Evolutionary conservation across 2,329 filamentous ascomycete species (phyloP).

Genomic region (Clonostachys byssicola): DNA sequence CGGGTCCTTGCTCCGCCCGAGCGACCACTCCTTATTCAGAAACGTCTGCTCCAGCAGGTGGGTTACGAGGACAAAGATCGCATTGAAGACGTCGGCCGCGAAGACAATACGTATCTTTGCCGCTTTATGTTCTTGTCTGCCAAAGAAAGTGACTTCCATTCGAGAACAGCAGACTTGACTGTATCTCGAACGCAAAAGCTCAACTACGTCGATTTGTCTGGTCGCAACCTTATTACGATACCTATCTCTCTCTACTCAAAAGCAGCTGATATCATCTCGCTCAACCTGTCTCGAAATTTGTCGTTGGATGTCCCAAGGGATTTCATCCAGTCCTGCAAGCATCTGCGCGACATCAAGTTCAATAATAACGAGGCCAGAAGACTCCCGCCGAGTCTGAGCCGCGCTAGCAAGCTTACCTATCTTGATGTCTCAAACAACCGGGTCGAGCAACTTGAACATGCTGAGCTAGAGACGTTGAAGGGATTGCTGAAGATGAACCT

Average conservation of each 20-base stretch:
- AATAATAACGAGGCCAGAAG: constrained; percentile 89
- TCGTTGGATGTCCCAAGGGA: constrained; percentile 91
- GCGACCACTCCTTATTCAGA: constrained; percentile 86
- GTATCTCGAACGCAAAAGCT: constrained; percentile 84
- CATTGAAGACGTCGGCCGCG: constrained; percentile 88
- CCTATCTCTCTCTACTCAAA: constrained; percentile 92
- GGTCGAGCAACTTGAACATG: constrained; percentile 80
- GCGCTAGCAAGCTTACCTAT: constrained; percentile 78
- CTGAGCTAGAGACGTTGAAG: constrained; percentile 70
- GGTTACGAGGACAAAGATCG: constrained; percentile 84
- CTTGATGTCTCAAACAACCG: constrained; percentile 95
- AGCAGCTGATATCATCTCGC: constrained; percentile 85
- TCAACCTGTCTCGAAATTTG: constrained; percentile 90
- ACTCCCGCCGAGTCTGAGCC: constrained; percentile 77
- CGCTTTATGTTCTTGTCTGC: constrained; percentile 92
- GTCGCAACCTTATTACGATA: constrained; percentile 88
- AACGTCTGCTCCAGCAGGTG: constrained; percentile 82
- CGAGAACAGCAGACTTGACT: constrained; percentile 67
- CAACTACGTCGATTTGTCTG: constrained; percentile 88
- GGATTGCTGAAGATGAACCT: constrained; percentile 85
- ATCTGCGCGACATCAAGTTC: constrained; percentile 91
- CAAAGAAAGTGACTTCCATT: constrained; percentile 76
- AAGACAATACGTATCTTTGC: constrained; percentile 96
- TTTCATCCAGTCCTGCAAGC: constrained; percentile 90
- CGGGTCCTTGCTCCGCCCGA: constrained; percentile 76